A percentile compares a stretch with the other conserved stretches of the same genome.
phyloP scores from a whole-genome alignment of 2,329 filamentous ascomycete genomes.

The Aureobasidium sp. region DNA sequence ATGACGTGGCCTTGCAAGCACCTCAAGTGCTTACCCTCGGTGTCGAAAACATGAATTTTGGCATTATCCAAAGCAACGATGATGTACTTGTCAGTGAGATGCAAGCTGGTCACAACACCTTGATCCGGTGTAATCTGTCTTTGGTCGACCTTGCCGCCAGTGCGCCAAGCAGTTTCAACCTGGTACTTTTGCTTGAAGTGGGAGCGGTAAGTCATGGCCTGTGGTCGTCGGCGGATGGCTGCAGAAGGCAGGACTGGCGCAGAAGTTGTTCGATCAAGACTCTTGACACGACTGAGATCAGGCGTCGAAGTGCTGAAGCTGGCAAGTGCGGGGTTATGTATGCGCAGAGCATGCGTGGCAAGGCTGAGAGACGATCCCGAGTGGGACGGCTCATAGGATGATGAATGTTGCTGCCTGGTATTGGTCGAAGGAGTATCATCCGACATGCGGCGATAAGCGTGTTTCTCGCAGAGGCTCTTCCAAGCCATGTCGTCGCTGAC shows the following conservation, averaged over 20 bases:
- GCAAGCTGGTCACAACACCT: conserved; percentile 90
- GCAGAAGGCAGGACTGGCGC: conserved; percentile 26
- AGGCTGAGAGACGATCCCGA: conserved; percentile 6
- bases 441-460: conserved; percentile 66
- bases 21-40: conserved; percentile 77
- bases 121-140: conserved; percentile 93
- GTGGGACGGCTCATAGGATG: conserved; percentile 20
- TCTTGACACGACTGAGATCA: conserved; percentile 44
- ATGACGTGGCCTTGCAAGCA: conserved; percentile 94
- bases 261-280: conserved; percentile 46
- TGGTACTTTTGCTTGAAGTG: conserved; percentile 98
- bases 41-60: conserved; percentile 97
- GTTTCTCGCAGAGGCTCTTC: conserved; percentile 95
- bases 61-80: conserved; percentile 96
- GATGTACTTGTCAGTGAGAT: conserved; percentile 92
- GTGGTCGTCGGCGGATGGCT: conserved; percentile 41
- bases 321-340: conserved; percentile 22
- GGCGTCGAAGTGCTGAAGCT: conserved; percentile 36
- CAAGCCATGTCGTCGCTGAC: conserved; percentile 95
- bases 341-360: conserved; percentile 5
- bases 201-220: conserved; percentile 79
- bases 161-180: conserved; percentile 94
- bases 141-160: conserved; percentile 74
- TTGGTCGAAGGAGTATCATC: conserved; percentile 24
- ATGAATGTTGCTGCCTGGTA: conserved; percentile 18